Percentiles rank a stretch among this genome's conserved stretches.
Evolutionary conservation across 345 rosid species (phyloP).

Genomic region (Salix arbutifolia): DNA sequence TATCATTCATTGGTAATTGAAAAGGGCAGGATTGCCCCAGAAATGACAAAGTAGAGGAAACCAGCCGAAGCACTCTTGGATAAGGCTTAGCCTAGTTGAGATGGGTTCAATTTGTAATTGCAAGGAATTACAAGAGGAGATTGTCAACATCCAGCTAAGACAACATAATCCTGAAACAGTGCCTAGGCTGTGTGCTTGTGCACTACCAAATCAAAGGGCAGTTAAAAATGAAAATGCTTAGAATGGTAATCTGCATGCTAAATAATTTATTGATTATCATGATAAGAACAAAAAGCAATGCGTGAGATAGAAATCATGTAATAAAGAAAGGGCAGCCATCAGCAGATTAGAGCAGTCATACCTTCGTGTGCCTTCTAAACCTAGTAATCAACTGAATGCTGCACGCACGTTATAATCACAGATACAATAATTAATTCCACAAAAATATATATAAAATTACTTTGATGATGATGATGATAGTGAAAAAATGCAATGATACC

Average conservation of each 20-base stretch:
- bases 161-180: not conserved
- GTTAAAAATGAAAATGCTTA: not conserved
- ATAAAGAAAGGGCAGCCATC: not conserved
- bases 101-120: not conserved
- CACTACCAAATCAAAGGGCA: too few relatives aligned
- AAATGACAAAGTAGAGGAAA: not conserved
- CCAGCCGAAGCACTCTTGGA: not conserved
- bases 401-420: too few relatives aligned
- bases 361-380: slow-evolving; percentile 88
- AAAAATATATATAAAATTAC: too few relatives aligned
- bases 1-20: not conserved
- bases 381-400: not conserved
- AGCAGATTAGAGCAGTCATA: slow-evolving; percentile 19
- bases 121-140: not conserved
- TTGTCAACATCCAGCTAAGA: not conserved
- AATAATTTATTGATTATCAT: not conserved
- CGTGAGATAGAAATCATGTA: not conserved
- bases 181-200: not conserved
- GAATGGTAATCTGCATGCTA: not conserved
- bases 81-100: not conserved
- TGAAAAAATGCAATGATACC: slow-evolving; percentile 25
- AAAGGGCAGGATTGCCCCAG: not conserved
- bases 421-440: too few relatives aligned
- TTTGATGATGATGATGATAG: too few relatives aligned
- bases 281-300: not conserved